Evolutionary conservation across 129 eudicot genomes (phyloP), one percentile per base, ranked within the genome.

Genomic region (Centrapalus pauciflorus): DNA sequence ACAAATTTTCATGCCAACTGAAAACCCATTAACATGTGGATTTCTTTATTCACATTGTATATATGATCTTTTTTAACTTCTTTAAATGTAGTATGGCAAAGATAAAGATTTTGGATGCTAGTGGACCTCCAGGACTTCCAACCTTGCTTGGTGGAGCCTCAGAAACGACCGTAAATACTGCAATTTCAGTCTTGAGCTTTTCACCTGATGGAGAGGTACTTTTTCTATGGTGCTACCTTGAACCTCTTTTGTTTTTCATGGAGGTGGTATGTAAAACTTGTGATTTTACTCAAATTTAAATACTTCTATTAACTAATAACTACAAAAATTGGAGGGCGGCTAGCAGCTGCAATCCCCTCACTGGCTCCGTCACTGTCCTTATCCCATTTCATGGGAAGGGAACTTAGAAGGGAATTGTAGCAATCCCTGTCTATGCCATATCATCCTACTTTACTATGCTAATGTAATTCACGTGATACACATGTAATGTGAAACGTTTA

Each of bases 121-220:
- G 88, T 74, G 99, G 99, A 74, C 99, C 99, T 80, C 95, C 95
- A 14, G 99, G 99, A 59, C 83, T 93, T 80, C 96, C 96, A 51
- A 82, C 79, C 46, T 80, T 93, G 61, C 89, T 93, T 35, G 88
- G 96, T 14, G 90, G 92, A 65, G 82, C 80, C 64, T 77, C 89
- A 69, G 95, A 82, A 67, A 43, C 61, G 58, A 77, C 78, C 13
- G 49, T 73, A n/a, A 83, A 80, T 55, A 84, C 95, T 29, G 92
- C 92, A 50, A 88, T 93, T 65, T 88, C 96, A 17, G 95, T 87
- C 75, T 72, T 93, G 75, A 86, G 92, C 72, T 93, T 93, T 85
- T 80, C 99, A 73, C 96, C 87, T 43, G 99, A 89, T 76, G 96
- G 99, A 84, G 99, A 93, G 99, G 98, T 93, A 85, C 58, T 52